Evolutionary conservation across 2,329 filamentous ascomycete species (phyloP), one percentile per base, ranked within the genome.

Genomic region (Zymoseptoria tritici): DNA sequence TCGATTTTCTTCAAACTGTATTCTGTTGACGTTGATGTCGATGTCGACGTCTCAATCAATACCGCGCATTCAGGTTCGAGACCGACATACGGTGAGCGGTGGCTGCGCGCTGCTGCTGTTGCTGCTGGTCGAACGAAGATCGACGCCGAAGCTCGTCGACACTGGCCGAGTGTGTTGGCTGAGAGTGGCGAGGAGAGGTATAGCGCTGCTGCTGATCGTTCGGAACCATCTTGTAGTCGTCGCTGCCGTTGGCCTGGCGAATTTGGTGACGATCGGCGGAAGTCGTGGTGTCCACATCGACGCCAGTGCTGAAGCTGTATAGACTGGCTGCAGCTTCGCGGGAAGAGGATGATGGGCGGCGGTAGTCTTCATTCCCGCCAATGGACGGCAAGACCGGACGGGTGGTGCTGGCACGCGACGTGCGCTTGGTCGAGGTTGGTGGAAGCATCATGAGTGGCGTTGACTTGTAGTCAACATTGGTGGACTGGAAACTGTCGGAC

Each of bases 241-340:
- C 57, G 24, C 62, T 62, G 26, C 42, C 61, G 49, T 53, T 58
- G 29, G 42, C 19, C 49, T 60, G 60, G 42, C 42, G 52, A 19
- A 42, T 55, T 46, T 56, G 56, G 26, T 60, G 60, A 8, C 57
- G 59, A 51, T 65, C 58, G 36, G 60, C 57, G n/a, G 61, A 22
- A 31, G 24, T 31, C 42, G 62, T 59, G 21, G 56, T 57, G 8
- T 61, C 58, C 21, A 56, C 57, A 49, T 66, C 61, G 31, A 60
- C 52, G 42, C 68, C 68, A 16, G 64, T 60, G 59, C 67, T 70
- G 62, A 66, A 71, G 61, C 66, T 69, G 60, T 71, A 70, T 2
- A 71, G 64, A 24, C 67, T 71, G 9, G 67, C 63, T 9, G 60
- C 49, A 29, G 60, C 57, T 24, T 60, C 55, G 36, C 61, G 62